These are phyloP conservation scores for Pseudopyricularia javanii DNA, from an alignment of 2,329 filamentous ascomycete genomes.

Conservation along the genomic window DNA sequence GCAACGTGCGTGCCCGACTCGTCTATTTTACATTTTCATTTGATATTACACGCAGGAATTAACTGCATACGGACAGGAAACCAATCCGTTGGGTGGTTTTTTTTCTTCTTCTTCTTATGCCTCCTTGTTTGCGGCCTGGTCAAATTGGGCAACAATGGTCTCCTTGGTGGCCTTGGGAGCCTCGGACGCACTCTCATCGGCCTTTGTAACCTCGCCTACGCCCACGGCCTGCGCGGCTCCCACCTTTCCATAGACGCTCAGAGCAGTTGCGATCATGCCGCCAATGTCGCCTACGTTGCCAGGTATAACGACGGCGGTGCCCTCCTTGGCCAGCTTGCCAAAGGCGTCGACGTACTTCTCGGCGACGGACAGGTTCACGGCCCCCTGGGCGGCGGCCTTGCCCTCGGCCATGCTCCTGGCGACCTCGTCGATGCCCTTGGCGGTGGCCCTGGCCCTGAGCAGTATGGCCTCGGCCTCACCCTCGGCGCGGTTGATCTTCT, in stretches of 20 bases:
- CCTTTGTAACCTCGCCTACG: constrained; percentile 24
- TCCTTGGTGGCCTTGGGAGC: constrained; percentile 4
- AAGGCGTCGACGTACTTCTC: constrained; percentile 97
- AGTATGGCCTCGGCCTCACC: constrained; percentile 91
- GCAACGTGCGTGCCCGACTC: too few species aligned
- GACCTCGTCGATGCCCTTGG: constrained; percentile 77
- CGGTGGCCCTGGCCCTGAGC: constrained; percentile 76
- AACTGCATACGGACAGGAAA: neutral
- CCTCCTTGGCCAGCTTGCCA: constrained; percentile 81
- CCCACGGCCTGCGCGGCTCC: constrained; percentile 57
- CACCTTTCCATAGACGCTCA: constrained; percentile 93
- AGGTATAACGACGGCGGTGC: constrained; percentile 88
- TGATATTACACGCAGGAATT: neutral
- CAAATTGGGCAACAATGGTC: constrained; percentile 16
- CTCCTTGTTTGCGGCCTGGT: constrained; percentile 9
- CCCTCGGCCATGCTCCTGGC: constrained; percentile 64
- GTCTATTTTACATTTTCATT: neutral
- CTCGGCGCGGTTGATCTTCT: constrained; percentile 84
- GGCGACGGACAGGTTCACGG: constrained; percentile 77
- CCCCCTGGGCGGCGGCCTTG: constrained; percentile 63
- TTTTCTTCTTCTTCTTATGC: constrained; percentile 3
- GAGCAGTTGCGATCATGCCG: constrained; percentile 90
- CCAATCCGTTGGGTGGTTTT: neutral
- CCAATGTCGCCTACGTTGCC: constrained; percentile 95
- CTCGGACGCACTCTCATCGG: constrained; percentile 7